A percentile compares a stretch with the other conserved stretches of the same genome.
These are phyloP conservation scores for Stentor coeruleus DNA, from an alignment of 73 alveolate species.

Conservation along the genomic window DNA sequence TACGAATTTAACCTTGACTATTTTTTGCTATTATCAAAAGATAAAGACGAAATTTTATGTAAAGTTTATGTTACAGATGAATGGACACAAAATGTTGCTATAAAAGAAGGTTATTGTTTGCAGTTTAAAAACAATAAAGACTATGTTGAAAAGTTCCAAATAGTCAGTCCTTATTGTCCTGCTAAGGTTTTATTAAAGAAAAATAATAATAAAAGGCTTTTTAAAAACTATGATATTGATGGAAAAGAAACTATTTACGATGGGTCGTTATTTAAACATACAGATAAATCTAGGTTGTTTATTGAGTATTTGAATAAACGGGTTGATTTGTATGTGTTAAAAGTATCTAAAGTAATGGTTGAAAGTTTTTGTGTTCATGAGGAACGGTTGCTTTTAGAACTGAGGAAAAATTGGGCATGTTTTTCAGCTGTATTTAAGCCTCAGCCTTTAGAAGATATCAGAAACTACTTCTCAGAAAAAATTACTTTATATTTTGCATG, in stretches of 20 bases:
- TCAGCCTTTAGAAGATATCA: slow-evolving; percentile 37
- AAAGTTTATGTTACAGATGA: not conserved
- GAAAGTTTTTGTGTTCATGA: not conserved
- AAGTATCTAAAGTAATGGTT: not conserved
- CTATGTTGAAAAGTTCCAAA: not conserved
- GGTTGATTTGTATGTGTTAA: not conserved
- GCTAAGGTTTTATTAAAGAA: not conserved
- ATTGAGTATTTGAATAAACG: not conserved
- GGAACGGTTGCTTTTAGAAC: not conserved
- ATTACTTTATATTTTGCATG: slow-evolving; percentile 64
- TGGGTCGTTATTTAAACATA: not conserved
- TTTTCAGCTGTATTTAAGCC: not conserved
- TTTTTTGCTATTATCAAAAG: not conserved
- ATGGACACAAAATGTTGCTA: not conserved
- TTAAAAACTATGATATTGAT: not conserved
- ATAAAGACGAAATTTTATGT: not conserved
- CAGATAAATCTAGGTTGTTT: not conserved
- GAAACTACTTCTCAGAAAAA: slow-evolving; percentile 63
- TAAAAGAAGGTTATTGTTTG: not conserved
- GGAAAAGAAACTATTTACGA: not conserved
- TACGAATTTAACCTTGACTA: not conserved
- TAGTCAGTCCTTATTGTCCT: not conserved
- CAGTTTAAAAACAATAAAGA: not conserved
- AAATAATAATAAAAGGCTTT: not conserved
- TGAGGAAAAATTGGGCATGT: not conserved